A percentile compares a stretch with the other conserved stretches of the same genome.
Evolutionary conservation across 768 basidiomycete genomes (phyloP).

Genomic region (Favolaschia claudopus): DNA sequence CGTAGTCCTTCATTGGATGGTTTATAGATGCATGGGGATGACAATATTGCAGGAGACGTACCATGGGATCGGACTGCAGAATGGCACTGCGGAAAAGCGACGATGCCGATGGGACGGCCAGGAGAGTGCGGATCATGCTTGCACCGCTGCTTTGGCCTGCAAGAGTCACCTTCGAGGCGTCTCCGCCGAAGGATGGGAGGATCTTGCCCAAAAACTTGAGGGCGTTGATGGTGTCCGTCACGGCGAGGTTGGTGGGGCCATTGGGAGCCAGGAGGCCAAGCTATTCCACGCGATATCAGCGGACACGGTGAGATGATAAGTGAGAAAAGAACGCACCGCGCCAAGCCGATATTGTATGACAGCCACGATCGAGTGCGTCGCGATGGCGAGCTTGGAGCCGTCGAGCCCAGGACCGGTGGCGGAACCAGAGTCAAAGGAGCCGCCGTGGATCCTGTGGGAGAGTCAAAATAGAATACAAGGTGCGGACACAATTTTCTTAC

Average conservation of each 20-base stretch:
- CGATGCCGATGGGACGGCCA: slow-evolving; percentile 74
- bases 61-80: slow-evolving; percentile 90
- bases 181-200: slow-evolving; percentile 71
- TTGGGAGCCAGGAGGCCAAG: slow-evolving; percentile 79
- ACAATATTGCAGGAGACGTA: slow-evolving; percentile 35
- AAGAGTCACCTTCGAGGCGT: slow-evolving; percentile 67
- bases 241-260: slow-evolving; percentile 73
- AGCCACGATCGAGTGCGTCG: slow-evolving; percentile 78
- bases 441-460: slow-evolving; percentile 75
- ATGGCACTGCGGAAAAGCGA: slow-evolving; percentile 80
- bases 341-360: slow-evolving; percentile 89
- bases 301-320: not conserved
- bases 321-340: slow-evolving; percentile 53
- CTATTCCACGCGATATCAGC: slow-evolving; percentile 44
- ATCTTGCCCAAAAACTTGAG: slow-evolving; percentile 68
- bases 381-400: slow-evolving; percentile 74
- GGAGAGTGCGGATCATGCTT: slow-evolving; percentile 75
- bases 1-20: slow-evolving; percentile 62
- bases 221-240: slow-evolving; percentile 72
- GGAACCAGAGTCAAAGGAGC: slow-evolving; percentile 78
- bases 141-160: slow-evolving; percentile 88
- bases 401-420: slow-evolving; percentile 79
- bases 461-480: not conserved
- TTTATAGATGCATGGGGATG: not conserved
- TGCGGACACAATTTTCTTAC: not conserved